Evolutionary conservation across 140 eudicot species (phyloP), one percentile per base, ranked within the genome.

Genomic region (Senecio squalidus): DNA sequence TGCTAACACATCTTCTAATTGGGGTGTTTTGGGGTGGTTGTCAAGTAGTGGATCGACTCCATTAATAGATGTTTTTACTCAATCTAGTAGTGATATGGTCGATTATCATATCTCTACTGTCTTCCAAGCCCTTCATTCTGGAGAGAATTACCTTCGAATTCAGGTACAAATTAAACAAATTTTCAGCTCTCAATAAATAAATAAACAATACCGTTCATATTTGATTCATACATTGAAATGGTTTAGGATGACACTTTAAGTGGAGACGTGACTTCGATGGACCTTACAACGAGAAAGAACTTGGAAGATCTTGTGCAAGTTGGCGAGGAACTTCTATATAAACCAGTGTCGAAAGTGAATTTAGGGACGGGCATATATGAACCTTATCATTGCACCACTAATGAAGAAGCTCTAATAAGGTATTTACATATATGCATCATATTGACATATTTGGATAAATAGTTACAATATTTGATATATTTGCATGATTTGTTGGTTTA

Each of bases 21-120:
- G 88, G 84, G 81, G 88, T 0, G 33, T 70, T 7, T 49, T 77
- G 0, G 74, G 81, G 36, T 81, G 88, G 88, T 31, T 81, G 38
- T 7, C 21, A 8, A 27, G 68, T 18, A 74, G 65, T 14, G 78
- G 78, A 1, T 74, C 88, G 3, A 65, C 74, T 30, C 88, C 88
- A 2, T 33, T 77, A 18, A 33, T 77, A 1, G 88, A 81, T 22
- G 72, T 67, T 4, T 78, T 73, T 47, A 64, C 64, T 14, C 78
- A 77, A 36, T 78, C 78, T 9, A 81, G 84, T 53, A 46, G 74
- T 11, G 88, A 81, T 63, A 66, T 77, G 81, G 80, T 76, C 13
- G 88, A 81, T 47, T 64, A 45, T n/a, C 81, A 74, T 40, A 27
- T 53, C 17, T 58, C 76, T 11, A 47, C 62, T 2, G 55, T 77